Evolutionary conservation across 495 filamentous ascomycete species (phyloP), one percentile per base, ranked within the genome.

Genomic region (Penicillium longicatenatum): DNA sequence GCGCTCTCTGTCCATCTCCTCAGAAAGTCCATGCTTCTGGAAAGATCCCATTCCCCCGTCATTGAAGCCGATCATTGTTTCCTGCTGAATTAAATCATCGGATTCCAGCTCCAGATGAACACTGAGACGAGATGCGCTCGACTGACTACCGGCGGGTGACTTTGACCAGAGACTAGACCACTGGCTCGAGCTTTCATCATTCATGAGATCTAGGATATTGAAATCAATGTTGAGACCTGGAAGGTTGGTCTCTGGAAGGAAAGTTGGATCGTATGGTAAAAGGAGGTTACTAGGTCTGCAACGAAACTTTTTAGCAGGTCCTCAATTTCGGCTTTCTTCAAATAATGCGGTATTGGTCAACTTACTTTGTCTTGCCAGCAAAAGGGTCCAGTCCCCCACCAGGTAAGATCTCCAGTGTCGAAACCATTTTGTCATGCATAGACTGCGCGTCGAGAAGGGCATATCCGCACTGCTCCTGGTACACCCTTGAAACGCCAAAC

Each of bases 391-490:
- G 70, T 6, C 84, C 84, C 35, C 75, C 74, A 16, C 79, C 79
- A 30, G 75, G 77, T 11, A 86, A 47, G 33, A 76, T 69, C 54
- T 79, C 85, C 57, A 91, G 70, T 67, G 91, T 80, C 11, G 82
- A 60, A 47, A 80, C 74, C 82, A 97, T 90, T 59, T 83, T 84
- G 60, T 82, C 82, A 60, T 92, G 88, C 49, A 89, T 86, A 53
- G 82, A 83, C 69, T 93, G 87, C 6, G 89, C 86, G 65, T 98
- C 94, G 11, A 82, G 75, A 24, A 96, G 83, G 11, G 94, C 84
- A 70, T 96, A 97, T 14, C 83, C 83, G 59, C 88, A 95, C 74
- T 98, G 94, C 63, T 96, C 89, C 21, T 80, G 82, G 65, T 90
- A 95, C 14, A 97, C 92, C 54, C 89, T 82, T 17, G 90, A 87